Evolutionary conservation across 106 monocot genomes (phyloP), one percentile per base, ranked within the genome.

Genomic region (Dioscorea zingiberensis): DNA sequence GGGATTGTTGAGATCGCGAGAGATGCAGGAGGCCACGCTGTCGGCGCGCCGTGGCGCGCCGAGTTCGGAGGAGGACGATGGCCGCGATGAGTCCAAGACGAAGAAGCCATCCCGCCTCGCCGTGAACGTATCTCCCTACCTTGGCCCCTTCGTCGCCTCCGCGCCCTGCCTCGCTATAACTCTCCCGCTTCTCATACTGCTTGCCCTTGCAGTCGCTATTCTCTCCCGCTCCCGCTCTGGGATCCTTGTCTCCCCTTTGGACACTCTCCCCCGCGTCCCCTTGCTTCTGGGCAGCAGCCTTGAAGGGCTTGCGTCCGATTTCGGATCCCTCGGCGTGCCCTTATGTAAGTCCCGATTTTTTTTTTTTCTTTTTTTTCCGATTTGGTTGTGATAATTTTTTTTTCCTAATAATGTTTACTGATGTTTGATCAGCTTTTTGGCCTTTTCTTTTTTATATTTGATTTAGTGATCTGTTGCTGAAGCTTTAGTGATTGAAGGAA

Each of bases 271-370:
- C 10, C 70, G 85, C 12, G 58, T 76, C 44, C 65, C 59, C 44
- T 22, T 63, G 21, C 59, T 81, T 25, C 71, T 75, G 27, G 70
- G 67, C 14, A 64, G 46, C 44, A 32, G 64, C 48, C 53, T 79
- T 44, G 94, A 84, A 3, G 94, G 87, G 3, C 56, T 90, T 15
- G 85, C 85, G 22, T 92, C 91, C 23, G 88, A 92, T 49, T 97
- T 92, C 67, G 97, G 97, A 48, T 81, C 81, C 46, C 97, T 97
- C 69, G 97, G 97, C 58, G 97, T 97, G 25, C 97, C 97, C 64
- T 86, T 83, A 83, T 97, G 97, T 97, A 80, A 88, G 83, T 44
- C 38, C 38, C 10, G 38, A 10, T 10, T 1, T 10, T 38, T 2
- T 38, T 30, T 30, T 30, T 30, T 30, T 30, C 7, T 30, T 30